Evolutionary conservation across 1,284 basidiomycete genomes (phyloP), one percentile per base, ranked within the genome.

Genomic region (Acaromyces ingoldii): DNA sequence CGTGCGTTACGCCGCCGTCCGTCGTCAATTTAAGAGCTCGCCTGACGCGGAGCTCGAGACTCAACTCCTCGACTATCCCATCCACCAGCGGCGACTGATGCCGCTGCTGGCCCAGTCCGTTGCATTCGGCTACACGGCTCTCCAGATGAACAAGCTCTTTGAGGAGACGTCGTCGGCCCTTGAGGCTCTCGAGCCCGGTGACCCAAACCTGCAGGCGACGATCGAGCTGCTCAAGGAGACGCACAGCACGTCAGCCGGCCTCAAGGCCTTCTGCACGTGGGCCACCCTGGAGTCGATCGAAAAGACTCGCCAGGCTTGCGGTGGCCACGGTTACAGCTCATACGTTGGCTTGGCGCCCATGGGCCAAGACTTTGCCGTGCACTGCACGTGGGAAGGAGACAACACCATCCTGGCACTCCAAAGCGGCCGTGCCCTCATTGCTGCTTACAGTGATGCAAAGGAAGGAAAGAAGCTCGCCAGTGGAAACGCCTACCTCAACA

Each of bases 241-340:
- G 2, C 81, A 82, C 65, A 79, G 81, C 1, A 81, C 81, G 3
- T 80, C 79, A 25, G 80, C 81, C 1, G 81, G 81, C 29, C 74
- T 82, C 49, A 82, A 82, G 76, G 81, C 81, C 15, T 82, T 82
- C 77, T 82, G 81, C 69, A 82, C 81, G 30, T 82, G 81, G 81
- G 77, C 77, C 6, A 80, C 79, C 42, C 76, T 82, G 44, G 79
- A 81, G 57, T 80, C 80, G 17, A 82, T 82, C 49, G 81, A 82
- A 65, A 80, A 78, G 50, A 81, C 80, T 56, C 74, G 81, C 45
- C 78, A 82, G 71, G 72, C 79, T n/a, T 79, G 78, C 53, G 81
- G 81, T 57, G 81, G 81, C 4, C 81, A 82, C 65, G 81, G 81
- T 6, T 82, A 82, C 71, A 81, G 80, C 28, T 77, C 80, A 17